Percentiles rank a stretch among this genome's conserved stretches.
These are phyloP conservation scores for Physcia stellaris DNA, from an alignment of 495 filamentous ascomycete species.

Conservation along the genomic window DNA sequence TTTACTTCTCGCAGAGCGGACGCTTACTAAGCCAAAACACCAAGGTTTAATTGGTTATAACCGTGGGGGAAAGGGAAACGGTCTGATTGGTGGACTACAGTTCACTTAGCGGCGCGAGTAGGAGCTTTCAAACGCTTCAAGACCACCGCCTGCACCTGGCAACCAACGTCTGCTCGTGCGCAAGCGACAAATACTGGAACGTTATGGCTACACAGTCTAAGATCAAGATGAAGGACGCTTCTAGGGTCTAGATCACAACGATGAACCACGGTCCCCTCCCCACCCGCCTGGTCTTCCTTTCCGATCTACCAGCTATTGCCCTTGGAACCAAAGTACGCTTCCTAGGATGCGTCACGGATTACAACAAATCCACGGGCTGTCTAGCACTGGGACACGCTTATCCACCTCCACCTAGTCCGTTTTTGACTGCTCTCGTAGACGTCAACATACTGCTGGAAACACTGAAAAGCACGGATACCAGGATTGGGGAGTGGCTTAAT, in stretches of 20 bases:
- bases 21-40: too few relatives aligned
- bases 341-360: slow-evolving; percentile 68
- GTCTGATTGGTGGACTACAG: too few relatives aligned
- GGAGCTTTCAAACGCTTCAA: too few relatives aligned
- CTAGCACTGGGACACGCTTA: slow-evolving; percentile 56
- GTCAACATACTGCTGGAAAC: slow-evolving; percentile 54
- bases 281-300: slow-evolving; percentile 54
- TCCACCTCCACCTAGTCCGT: slow-evolving; percentile 23
- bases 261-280: slow-evolving; percentile 48
- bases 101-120: too few relatives aligned
- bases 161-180: too few relatives aligned
- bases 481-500: slow-evolving; percentile 80
- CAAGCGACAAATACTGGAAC: too few relatives aligned
- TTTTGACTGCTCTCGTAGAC: slow-evolving; percentile 44
- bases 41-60: too few relatives aligned
- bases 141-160: too few relatives aligned
- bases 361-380: slow-evolving; percentile 43
- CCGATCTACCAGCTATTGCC: slow-evolving; percentile 38
- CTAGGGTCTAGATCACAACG: neutral
- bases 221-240: too few relatives aligned
- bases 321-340: slow-evolving; percentile 72
- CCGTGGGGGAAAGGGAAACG: too few relatives aligned
- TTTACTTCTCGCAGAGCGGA: too few relatives aligned
- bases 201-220: too few relatives aligned
- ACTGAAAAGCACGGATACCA: slow-evolving; percentile 47